Evolutionary conservation across 1,139 yeast species (phyloP), one percentile per base, ranked within the genome.

Genomic region (Candida sp.): DNA sequence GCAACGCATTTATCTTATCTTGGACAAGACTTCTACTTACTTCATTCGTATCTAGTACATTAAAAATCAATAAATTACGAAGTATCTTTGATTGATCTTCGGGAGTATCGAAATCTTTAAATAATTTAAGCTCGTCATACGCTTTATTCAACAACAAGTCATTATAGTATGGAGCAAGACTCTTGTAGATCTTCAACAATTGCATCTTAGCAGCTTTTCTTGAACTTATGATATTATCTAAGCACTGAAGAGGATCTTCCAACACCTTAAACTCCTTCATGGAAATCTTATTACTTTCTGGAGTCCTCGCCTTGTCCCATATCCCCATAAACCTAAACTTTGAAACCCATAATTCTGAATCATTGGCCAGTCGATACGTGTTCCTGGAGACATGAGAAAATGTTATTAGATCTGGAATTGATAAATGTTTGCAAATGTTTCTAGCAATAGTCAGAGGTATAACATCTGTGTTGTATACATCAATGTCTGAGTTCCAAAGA

Each of bases 1-100:
- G 64, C n/a, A 84, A 70, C 1, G 85, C 71, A 33, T 72, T 73
- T 41, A 84, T 63, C 50, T 79, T 75, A 41, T 75, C 79, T 30
- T 70, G 56, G 22, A 71, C 71, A 5, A 63, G 57, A 22, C 60
- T 56, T 42, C 70, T 58, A 3, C 70, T 51, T 45, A 65, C 62
- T 41, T 63, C 68, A 40, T 57, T 53, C 52, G 62, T 56, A 62
- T 70, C 82, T 12, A 72, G 62, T 38, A 51, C 56, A 41, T 74
- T 71, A 53, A 65, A 75, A 27, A 53, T 57, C 43, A 72, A 58
- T 43, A 74, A 66, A 41, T 77, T 64, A 7, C 61, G 59, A 33
- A 79, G 55, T 30, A 79, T 59, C 44, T 60, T 62, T 11, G 81
- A 70, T 53, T 79, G 84, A 12, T 73, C 71, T 41, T 69, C 70